Percentiles rank a stretch among this genome's conserved stretches.
Evolutionary conservation across 306 rosid genomes (phyloP).

Genomic region (Trifolium fragiferum): DNA sequence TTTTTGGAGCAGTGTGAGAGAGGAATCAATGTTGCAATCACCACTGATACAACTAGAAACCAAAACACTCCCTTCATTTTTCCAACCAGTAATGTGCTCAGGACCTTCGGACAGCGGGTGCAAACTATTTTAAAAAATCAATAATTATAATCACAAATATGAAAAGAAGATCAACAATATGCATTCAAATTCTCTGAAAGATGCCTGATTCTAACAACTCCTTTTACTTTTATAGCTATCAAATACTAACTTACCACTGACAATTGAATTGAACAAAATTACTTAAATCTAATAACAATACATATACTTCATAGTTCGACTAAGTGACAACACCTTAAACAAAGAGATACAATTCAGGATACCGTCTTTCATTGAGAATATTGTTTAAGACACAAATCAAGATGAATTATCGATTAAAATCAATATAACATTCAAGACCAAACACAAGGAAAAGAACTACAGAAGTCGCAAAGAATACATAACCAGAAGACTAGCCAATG

Average conservation of each 20-base stretch:
- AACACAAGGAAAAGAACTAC: no score
- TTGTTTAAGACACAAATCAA: no score
- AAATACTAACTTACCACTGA: neutral
- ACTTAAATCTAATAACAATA: neutral
- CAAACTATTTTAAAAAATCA: neutral
- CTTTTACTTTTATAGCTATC: neutral
- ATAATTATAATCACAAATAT: neutral
- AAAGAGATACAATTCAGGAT: neutral
- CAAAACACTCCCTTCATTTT: slow-evolving; percentile 53
- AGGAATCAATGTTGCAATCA: slow-evolving; percentile 60
- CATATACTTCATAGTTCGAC: neutral
- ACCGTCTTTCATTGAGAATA: no score
- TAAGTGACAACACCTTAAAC: neutral
- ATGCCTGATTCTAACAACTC: neutral
- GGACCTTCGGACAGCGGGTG: neutral
- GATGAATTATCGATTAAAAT: no score
- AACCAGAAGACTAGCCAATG: no score
- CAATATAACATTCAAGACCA: no score
- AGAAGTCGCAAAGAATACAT: no score
- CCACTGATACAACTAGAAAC: slow-evolving; percentile 47
- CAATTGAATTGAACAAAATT: neutral
- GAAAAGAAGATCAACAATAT: neutral
- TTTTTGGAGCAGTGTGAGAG: slow-evolving; percentile 68
- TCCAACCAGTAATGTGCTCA: neutral
- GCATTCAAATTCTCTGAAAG: neutral